Evolutionary conservation across 1,284 basidiomycete genomes (phyloP), one percentile per base, ranked within the genome.

Genomic region (Austroboletus novae-zelandiae): DNA sequence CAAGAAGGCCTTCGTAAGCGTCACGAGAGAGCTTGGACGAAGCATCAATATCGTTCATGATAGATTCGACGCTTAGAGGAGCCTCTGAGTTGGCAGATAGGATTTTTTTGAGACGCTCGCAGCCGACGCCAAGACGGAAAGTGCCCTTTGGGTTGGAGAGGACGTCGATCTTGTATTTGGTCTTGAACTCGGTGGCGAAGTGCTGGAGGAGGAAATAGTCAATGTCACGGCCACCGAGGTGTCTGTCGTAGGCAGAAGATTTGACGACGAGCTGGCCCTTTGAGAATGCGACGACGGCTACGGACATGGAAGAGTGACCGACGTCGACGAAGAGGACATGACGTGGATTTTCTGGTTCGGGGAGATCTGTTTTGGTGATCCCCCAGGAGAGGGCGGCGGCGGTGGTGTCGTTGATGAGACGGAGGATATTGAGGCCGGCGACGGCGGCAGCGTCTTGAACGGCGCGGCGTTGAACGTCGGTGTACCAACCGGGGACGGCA

Each of bases 101-200:
- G 4, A 78, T 67, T 56, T 75, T 84, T 72, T 82, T 80, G 72
- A 87, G 84, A 77, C 92, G 92, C 83, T 98, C 97, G 66, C 91
- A 92, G 15, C 88, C 85, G 25, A 88, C 85, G 32, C 78, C 69
- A 45, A 97, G 84, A 63, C 94, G 86, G 89, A 97, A 98, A 44
- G 78, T 79, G 29, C 92, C 94, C 74, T 97, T 97, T 62, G 91
- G 89, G 72, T 80, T 93, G 53, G 81, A 83, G 61, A 93, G 71
- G 60, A 96, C 93, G 69, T 97, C 93, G 65, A 98, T 91, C 74
- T 93, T 95, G 83, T 97, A 97, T 71, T 96, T 96, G 29, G 72
- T 70, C 75, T 93, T 87, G 81, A 97, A 97, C 73, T 97, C 89
- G 45, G 81, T 72, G 18, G 93, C 81, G 67, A 97, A 97, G 76